Evolutionary conservation across 2,329 filamentous ascomycete species (phyloP).

Genomic region (Penicillium sp.): DNA sequence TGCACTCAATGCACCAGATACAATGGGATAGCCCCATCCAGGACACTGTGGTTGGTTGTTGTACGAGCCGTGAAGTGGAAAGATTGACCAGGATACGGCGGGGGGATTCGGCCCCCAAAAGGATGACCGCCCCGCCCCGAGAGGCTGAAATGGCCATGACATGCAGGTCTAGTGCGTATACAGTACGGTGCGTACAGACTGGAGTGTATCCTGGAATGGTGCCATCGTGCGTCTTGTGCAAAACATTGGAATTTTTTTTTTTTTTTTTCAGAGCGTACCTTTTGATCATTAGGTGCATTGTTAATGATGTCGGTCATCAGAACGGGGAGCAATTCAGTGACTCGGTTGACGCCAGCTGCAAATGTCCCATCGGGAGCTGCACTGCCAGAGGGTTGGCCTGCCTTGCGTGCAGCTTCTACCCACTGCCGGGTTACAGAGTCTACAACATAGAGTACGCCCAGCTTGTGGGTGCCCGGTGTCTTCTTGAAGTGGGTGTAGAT

Average conservation of each 20-base stretch:
- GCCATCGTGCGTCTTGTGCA: neutral
- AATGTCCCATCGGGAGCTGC: constrained; percentile 87
- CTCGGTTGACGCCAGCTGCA: constrained; percentile 92
- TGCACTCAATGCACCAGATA: neutral
- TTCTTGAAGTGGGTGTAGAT: constrained; percentile 98
- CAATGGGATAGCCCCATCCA: neutral
- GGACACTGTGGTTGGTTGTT: neutral
- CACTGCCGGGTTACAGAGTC: constrained; percentile 99
- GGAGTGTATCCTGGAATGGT: neutral
- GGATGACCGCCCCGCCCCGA: neutral
- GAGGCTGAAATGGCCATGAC: constrained; percentile 21
- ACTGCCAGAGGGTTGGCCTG: constrained; percentile 78
- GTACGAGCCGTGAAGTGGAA: neutral
- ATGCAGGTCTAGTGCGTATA: constrained; percentile 51
- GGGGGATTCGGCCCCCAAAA: constrained; percentile 17
- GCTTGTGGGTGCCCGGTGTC: constrained; percentile 89
- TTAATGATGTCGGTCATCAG: constrained; percentile 95
- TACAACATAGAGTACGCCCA: constrained; percentile 99
- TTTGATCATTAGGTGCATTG: constrained; percentile 88
- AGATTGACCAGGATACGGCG: neutral
- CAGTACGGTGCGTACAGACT: neutral
- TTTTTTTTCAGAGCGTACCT: constrained; percentile 68
- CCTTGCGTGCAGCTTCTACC: constrained; percentile 90
- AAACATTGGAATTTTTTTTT: no score
- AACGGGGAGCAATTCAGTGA: constrained; percentile 89